phyloP scores from a whole-genome alignment of 2,329 filamentous ascomycete species.

The Penicillium sp. region DNA sequence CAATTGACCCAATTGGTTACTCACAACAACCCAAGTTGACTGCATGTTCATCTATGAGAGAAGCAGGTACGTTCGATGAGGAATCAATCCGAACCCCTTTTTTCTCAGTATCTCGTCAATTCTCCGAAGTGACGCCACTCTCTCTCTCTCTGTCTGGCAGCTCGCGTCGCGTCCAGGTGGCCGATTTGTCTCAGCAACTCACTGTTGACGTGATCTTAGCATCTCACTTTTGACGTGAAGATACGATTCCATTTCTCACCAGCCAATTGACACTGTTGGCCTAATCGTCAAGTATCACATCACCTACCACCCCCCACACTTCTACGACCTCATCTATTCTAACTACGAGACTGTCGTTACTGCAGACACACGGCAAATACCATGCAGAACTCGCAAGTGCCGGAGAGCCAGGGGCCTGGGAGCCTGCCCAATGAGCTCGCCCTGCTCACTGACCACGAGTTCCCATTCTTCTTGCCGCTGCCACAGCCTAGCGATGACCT shows the following conservation, averaged over 20 bases:
- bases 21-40: not conserved
- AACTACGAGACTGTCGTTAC: not conserved
- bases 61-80: no score
- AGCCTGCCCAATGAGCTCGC: not conserved
- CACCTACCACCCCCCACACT: not conserved
- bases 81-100: no score
- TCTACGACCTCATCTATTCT: not conserved
- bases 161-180: not conserved
- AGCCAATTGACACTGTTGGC: not conserved
- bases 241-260: not conserved
- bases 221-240: not conserved
- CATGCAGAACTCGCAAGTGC: not conserved
- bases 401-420: not conserved
- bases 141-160: not conserved
- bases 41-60: not conserved
- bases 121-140: not conserved
- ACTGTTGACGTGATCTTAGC: not conserved
- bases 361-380: not conserved
- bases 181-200: not conserved
- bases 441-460: slow-evolving; percentile 11
- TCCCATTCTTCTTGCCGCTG: slow-evolving; percentile 9
- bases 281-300: not conserved
- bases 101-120: no score
- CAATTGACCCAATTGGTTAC: not conserved
- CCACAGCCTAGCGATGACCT: slow-evolving; percentile 12